Conservation (phyloP, 2,329 filamentous ascomycete genomes). For the Cadophora malorum region DNA sequence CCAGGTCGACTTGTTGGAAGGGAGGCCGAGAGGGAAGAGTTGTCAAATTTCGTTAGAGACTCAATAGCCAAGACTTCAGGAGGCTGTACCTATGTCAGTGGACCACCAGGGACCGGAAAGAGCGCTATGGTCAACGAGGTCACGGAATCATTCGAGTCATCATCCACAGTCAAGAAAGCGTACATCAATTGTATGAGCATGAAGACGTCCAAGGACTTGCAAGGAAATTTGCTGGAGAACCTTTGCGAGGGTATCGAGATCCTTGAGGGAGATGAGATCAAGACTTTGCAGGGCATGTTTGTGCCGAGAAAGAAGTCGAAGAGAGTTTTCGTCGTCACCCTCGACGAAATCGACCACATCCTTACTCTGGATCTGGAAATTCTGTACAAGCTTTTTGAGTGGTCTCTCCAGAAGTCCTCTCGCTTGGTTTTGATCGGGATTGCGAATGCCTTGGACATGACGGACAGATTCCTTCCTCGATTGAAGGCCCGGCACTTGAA, state of each 20-base stretch:
- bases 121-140: constrained; percentile 90
- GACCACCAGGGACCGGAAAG: constrained; percentile 95
- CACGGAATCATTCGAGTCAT: constrained; percentile 62
- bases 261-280: constrained; percentile 70
- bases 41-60: constrained; percentile 72
- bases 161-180: constrained; percentile 65
- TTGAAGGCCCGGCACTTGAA: constrained; percentile 92
- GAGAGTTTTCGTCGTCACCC: constrained; percentile 77
- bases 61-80: constrained; percentile 65
- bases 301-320: constrained; percentile 62
- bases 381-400: constrained; percentile 94
- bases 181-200: constrained; percentile 98
- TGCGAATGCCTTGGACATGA: constrained; percentile 94
- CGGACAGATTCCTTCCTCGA: constrained; percentile 90
- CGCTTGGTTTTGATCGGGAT: constrained; percentile 87
- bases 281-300: constrained; percentile 74
- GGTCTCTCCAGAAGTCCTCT: constrained; percentile 84
- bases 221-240: constrained; percentile 75
- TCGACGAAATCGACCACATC: constrained; percentile 96
- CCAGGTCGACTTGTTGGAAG: constrained; percentile 45
- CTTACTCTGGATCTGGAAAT: constrained; percentile 87
- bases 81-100: constrained; percentile 93
- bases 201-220: constrained; percentile 85
- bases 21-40: constrained; percentile 62
- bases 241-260: constrained; percentile 66